Evolutionary conservation across 202 grass and related monocot genomes (phyloP), one percentile per base, ranked within the genome.

Genomic region (Eragrostis tef): DNA sequence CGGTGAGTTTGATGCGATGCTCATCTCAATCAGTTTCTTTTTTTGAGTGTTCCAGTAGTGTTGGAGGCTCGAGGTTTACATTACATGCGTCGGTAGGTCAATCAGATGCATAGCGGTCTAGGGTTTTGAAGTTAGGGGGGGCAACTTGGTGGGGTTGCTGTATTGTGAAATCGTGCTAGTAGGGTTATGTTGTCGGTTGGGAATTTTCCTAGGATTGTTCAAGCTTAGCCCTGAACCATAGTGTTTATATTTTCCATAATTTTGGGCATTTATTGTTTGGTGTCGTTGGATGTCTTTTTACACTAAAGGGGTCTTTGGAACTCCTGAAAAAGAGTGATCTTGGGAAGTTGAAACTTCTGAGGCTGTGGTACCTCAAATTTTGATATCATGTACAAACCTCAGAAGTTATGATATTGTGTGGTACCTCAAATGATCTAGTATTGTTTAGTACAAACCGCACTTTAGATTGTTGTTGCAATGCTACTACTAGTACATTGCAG

Each of bases 1-100:
- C 63, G 71, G 78, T 82, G 61, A 66, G 75, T 54, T 44, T 42
- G 67, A 44, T 57, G 81, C 78, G 29, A 58, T 15, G 43, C 16
- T 75, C 76, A 47, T 46, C 42, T 29, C 15, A 22, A 1, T 16
- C 41, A 34, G 16, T 59, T 41, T 62, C 49, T 47, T 29, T 34
- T 6, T 16, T 21, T 14, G 45, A 39, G 76, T 84, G 73, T 25
- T 46, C 51, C 26, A n/a, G 47, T 77, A 67, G 26, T 66, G 67
- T 42, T 52, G 39, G 34, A 48, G n/a, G 17, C 4, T 70, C 9
- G 22, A 59, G 31, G 22, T 48, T 14, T 56, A n/a, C n/a, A n/a
- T n/a, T n/a, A n/a, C 44, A 14, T 19, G 63, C 21, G 60, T 81
- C 14, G 5, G 11, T 0, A 22, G 12, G 57, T 42, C 21, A 20